phyloP scores from a whole-genome alignment of 306 rosid species.

The Quercus gilva region DNA sequence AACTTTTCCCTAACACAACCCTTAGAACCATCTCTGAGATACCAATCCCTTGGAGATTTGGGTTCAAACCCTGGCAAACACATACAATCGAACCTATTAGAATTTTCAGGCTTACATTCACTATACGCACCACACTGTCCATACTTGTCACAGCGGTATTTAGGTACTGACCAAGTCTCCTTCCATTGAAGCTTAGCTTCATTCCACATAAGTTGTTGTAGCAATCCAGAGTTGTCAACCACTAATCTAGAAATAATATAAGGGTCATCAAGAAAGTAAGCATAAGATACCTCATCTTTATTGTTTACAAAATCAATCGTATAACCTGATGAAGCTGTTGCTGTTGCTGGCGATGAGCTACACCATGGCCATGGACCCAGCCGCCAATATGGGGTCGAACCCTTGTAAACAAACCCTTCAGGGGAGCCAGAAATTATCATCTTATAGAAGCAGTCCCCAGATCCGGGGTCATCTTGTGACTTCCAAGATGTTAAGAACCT shows the following conservation, averaged over 20 bases:
- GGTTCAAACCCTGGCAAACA: constrained; percentile 21
- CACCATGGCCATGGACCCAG: background rate
- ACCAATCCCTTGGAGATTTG: background rate
- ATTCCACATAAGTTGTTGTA: background rate
- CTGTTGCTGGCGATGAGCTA: background rate
- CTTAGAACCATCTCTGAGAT: background rate
- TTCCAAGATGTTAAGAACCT: background rate
- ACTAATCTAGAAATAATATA: background rate
- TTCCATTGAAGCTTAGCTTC: background rate
- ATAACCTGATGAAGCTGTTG: background rate
- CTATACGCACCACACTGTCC: background rate
- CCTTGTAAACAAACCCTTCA: too few relatives aligned
- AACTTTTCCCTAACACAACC: constrained; percentile 6
- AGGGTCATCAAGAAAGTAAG: background rate
- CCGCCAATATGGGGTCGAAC: too few relatives aligned
- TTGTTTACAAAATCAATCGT: background rate
- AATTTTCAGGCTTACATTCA: background rate
- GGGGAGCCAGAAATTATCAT: too few relatives aligned
- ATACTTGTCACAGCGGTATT: background rate
- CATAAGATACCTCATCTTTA: background rate
- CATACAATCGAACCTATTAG: background rate
- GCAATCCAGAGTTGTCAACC: background rate
- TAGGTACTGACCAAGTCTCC: background rate
- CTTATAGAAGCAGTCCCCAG: too few relatives aligned
- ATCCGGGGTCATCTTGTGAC: too few relatives aligned